phyloP scores from a whole-genome alignment of 2,329 filamentous ascomycete genomes.

The Cryphonectria radicalis region DNA sequence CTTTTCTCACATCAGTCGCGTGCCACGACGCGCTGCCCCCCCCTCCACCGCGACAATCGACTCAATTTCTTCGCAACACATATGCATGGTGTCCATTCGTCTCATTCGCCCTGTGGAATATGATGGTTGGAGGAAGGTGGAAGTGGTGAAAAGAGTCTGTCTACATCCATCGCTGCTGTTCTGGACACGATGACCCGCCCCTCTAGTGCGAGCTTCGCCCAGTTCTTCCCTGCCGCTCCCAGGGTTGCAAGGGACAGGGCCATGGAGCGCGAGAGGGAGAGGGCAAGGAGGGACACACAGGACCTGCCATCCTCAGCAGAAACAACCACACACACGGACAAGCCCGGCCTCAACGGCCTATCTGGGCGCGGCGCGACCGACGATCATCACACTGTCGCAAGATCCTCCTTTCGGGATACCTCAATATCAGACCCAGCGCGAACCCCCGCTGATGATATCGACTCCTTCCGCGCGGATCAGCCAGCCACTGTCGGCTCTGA shows the following conservation, averaged over 20 bases:
- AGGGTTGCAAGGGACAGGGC: slow-evolving; percentile 64
- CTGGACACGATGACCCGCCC: slow-evolving; percentile 74
- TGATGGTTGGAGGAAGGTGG: slow-evolving; percentile 61
- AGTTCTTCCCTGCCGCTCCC: slow-evolving; percentile 83
- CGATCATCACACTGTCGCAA: slow-evolving; percentile 39
- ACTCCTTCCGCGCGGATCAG: slow-evolving; percentile 65
- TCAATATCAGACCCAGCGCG: slow-evolving; percentile 43
- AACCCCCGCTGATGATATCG: slow-evolving; percentile 57
- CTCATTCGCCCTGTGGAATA: slow-evolving; percentile 47
- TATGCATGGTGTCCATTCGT: slow-evolving; percentile 44
- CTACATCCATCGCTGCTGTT: slow-evolving; percentile 41
- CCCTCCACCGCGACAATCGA: slow-evolving; percentile 20
- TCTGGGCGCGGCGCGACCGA: slow-evolving; percentile 30
- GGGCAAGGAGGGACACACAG: slow-evolving; percentile 56
- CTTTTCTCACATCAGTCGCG: slow-evolving; percentile 26
- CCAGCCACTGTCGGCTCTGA: slow-evolving; percentile 73
- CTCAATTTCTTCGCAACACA: slow-evolving; percentile 30
- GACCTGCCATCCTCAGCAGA: slow-evolving; percentile 35
- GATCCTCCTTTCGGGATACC: slow-evolving; percentile 41
- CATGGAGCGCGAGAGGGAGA: slow-evolving; percentile 65
- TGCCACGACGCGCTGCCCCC: slow-evolving; percentile 27
- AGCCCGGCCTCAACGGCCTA: slow-evolving; percentile 33
- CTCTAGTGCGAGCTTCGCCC: slow-evolving; percentile 75
- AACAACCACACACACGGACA: slow-evolving; percentile 27
- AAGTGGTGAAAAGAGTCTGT: slow-evolving; percentile 49